Base-by-base conservation (phyloP, 176 grass and related monocot genomes). In the Alopecurus myosuroides region DNA sequence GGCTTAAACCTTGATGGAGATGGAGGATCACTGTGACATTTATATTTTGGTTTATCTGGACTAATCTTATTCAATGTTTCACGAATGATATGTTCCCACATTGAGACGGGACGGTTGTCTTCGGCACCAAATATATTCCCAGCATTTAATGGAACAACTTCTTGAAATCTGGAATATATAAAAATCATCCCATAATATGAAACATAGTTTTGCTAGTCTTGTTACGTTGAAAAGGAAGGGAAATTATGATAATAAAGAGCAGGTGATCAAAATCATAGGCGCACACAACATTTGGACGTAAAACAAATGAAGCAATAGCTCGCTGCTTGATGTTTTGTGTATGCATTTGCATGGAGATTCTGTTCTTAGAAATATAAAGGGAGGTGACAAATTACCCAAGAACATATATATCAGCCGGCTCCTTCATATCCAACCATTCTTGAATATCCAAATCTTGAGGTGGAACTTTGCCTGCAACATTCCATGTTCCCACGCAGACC, bases 111-210 rank as follows among this genome's bases (percentile, higher is more conserved):
- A 14, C 93, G 89, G 73, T 53, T 94, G 53, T 98, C 97, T 89
- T 96, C 97, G 56, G 93, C 97, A 14, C 97, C 97, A 65, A 98
- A 92, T 86, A 98, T 93, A 75, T 98, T 98, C 74, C 97, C 97
- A 50, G 93, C 93, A 86, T 98, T 98, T 78, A 98, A 61, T 76
- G 97, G 97, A 86, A 98, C 93, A 88, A 98, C 89, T 92, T 98
- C 97, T 88, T 98, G 97, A 94, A 98, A 94, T 29, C 97, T 98
- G 83, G 69, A 87, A 58, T 31, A 14, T 13, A 53, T 23, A 48
- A 63, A 33, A 63, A 81, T 70, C 22, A 51, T 78, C 28, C 68
- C 58, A 17, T 80, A 67, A 71, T 40, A 75, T 45, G 42, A 82
- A 83, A 25, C 28, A 66, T 76, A 77, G 23, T 23, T 41, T 44